A percentile compares a stretch with the other conserved stretches of the same genome.
Conservation (phyloP, 139 green algal species). For the Yamagishiella unicocca region DNA sequence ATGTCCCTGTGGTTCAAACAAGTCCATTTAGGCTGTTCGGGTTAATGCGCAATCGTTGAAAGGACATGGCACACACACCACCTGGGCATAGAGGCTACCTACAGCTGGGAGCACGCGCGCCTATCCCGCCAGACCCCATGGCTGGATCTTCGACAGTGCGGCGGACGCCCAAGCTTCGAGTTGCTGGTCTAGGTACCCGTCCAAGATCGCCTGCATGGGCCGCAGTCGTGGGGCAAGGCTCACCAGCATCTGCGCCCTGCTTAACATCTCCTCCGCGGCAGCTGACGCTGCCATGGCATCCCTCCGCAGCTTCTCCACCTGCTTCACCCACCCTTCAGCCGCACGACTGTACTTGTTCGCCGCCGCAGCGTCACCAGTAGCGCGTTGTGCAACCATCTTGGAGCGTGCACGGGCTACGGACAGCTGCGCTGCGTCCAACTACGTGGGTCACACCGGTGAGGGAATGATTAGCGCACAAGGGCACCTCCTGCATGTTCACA, state of each 20-base stretch:
- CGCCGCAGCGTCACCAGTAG: not conserved
- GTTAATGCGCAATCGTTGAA: no score
- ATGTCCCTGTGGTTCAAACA: no score
- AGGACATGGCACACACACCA: no score
- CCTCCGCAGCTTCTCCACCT: not conserved
- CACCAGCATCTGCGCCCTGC: not conserved
- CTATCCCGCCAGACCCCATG: not conserved
- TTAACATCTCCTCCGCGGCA: not conserved
- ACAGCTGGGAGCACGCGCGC: no score
- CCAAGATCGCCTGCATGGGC: not conserved
- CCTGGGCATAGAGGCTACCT: no score
- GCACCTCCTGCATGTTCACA: no score
- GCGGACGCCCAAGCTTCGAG: conserved; percentile 32
- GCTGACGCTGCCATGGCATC: not conserved
- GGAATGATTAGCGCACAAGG: not conserved
- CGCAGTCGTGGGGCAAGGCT: not conserved
- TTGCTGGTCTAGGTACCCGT: conserved; percentile 21
- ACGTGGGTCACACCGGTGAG: not conserved
- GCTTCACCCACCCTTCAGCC: conserved; percentile 17
- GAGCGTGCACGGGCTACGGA: conserved; percentile 3
- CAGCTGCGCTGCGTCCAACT: not conserved
- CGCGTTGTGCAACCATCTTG: not conserved
- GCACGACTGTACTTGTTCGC: conserved; percentile 4
- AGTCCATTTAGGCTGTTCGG: no score
- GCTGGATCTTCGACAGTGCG: not conserved